These are phyloP conservation scores for Cytidiella melzeri DNA, from an alignment of 768 basidiomycete species.

Conservation along the genomic window DNA sequence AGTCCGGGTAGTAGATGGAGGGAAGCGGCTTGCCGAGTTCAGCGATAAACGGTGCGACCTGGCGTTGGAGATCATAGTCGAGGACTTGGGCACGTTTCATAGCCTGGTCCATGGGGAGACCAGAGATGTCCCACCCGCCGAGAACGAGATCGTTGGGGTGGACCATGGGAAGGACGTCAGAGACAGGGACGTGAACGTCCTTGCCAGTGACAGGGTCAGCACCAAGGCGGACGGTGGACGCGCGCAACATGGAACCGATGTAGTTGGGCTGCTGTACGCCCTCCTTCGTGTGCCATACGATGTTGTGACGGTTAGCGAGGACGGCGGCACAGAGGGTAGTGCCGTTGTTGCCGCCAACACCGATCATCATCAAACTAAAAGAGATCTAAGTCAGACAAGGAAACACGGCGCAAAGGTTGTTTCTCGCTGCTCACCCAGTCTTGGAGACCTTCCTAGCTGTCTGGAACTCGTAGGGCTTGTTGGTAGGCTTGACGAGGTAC, in stretches of 20 bases:
- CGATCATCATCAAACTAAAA: constrained; percentile 90
- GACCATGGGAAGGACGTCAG: constrained; percentile 93
- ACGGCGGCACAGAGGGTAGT: constrained; percentile 90
- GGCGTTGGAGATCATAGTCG: constrained; percentile 95
- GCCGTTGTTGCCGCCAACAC: constrained; percentile 96
- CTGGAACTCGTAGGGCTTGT: constrained; percentile 83
- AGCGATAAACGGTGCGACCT: constrained; percentile 83
- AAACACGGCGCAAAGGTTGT: too few relatives aligned
- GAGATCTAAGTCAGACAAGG: constrained; percentile 7
- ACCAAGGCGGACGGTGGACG: constrained; percentile 91
- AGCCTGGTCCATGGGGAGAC: constrained; percentile 76
- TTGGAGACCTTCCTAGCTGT: constrained; percentile 80
- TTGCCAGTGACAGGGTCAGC: constrained; percentile 72
- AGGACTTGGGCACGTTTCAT: constrained; percentile 93
- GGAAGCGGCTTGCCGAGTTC: constrained; percentile 79
- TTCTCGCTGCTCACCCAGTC: constrained; percentile 89
- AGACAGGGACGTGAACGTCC: constrained; percentile 89
- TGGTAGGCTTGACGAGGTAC: constrained; percentile 73
- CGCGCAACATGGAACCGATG: constrained; percentile 93
- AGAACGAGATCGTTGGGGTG: constrained; percentile 97
- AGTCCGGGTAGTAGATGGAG: constrained; percentile 95
- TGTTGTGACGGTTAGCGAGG: constrained; percentile 92
- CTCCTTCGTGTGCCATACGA: constrained; percentile 90
- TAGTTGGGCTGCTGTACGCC: constrained; percentile 95
- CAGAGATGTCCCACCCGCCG: constrained; percentile 98